Evolutionary conservation across 192 early-diverging fungal species (phyloP).

Genomic region (Entomortierella lignicola): DNA sequence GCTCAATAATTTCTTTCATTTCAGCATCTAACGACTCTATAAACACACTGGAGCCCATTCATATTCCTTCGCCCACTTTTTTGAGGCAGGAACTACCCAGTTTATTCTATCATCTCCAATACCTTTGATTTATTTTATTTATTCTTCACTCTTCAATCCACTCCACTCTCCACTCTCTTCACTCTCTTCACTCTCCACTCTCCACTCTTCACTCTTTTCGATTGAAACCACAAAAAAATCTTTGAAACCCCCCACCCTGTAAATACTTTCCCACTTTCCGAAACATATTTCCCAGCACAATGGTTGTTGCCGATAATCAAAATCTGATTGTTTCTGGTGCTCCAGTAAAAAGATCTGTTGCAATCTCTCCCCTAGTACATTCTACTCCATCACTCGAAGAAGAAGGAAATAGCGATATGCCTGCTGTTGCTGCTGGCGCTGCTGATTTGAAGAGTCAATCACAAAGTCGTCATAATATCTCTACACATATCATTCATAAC

Average conservation of each 20-base stretch:
- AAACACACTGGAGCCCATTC: too few relatives aligned
- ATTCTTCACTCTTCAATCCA: not conserved
- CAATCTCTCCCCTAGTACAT: conserved; percentile 7
- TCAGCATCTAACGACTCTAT: too few relatives aligned
- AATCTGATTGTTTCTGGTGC: not conserved
- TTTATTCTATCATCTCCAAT: not conserved
- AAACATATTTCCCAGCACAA: not conserved
- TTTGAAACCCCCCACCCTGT: not conserved
- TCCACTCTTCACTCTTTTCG: not conserved
- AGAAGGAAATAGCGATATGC: conserved; percentile 24
- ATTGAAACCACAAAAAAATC: conserved; percentile 8
- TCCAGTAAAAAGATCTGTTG: conserved; percentile 3
- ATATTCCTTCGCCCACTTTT: too few relatives aligned
- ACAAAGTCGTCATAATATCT: conserved; percentile 1
- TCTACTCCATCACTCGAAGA: conserved; percentile 11
- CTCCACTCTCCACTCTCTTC: conserved; percentile 8
- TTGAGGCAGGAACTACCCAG: too few relatives aligned
- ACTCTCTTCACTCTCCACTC: not conserved
- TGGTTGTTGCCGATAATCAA: not conserved
- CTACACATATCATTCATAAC: too few relatives aligned
- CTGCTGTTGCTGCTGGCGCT: not conserved
- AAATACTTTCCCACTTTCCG: not conserved
- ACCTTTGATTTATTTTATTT: not conserved
- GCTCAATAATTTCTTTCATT: too few relatives aligned
- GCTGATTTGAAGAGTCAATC: not conserved